phyloP scores from a whole-genome alignment of 805 yeast species.

The Lipomyces japonicus region DNA sequence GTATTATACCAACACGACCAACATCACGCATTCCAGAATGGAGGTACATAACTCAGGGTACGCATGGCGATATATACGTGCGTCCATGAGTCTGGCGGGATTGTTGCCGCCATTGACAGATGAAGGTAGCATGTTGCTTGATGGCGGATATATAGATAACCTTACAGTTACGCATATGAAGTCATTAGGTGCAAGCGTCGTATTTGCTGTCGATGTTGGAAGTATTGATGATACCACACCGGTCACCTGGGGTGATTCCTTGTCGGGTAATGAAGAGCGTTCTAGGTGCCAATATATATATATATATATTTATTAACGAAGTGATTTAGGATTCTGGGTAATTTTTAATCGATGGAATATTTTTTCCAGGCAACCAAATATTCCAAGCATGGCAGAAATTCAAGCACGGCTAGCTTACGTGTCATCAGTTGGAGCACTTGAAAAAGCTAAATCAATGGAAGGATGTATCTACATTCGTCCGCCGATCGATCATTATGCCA shows the following conservation, averaged over 20 bases:
- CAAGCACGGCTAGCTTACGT: constrained; percentile 92
- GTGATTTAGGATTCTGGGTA: constrained; percentile 74
- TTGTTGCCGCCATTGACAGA: constrained; percentile 83
- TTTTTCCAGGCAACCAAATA: constrained; percentile 78
- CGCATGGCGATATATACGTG: constrained; percentile 93
- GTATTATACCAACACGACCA: constrained; percentile 86
- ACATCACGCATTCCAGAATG: constrained; percentile 91
- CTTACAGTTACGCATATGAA: constrained; percentile 90
- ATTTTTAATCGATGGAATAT: constrained; percentile 83
- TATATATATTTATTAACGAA: neutral
- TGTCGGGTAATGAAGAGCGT: constrained; percentile 44
- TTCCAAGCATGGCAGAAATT: constrained; percentile 92
- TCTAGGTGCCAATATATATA: neutral
- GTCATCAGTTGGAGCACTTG: constrained; percentile 89
- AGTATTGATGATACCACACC: constrained; percentile 89
- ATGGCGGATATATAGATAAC: constrained; percentile 95
- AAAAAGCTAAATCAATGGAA: constrained; percentile 74
- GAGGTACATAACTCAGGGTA: constrained; percentile 89
- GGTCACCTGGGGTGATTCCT: constrained; percentile 85
- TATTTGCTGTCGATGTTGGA: constrained; percentile 95
- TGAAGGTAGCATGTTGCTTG: constrained; percentile 87
- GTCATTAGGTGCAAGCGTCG: constrained; percentile 71
- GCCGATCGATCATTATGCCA: constrained; percentile 87
- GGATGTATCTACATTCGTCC: constrained; percentile 89
- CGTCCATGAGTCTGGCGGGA: constrained; percentile 96